phyloP scores from a whole-genome alignment of 106 monocot genomes.

The Acanthochlamys bracteata region DNA sequence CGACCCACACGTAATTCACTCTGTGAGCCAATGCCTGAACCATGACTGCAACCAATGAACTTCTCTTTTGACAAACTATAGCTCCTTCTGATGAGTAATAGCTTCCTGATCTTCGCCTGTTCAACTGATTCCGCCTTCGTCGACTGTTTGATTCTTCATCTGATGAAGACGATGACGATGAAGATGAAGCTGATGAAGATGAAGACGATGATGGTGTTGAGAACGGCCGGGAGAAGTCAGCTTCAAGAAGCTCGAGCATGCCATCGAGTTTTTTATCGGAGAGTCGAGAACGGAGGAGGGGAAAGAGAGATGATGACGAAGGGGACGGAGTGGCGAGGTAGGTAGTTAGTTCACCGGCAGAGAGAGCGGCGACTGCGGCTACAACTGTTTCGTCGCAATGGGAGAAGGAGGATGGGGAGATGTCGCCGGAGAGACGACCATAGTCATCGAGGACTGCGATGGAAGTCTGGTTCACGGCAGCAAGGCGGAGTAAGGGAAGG shows the following conservation, averaged over 20 bases:
- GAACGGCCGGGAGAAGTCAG: conserved; percentile 3
- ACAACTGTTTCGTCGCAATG: conserved; percentile 45
- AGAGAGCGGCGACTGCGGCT: conserved; percentile 51
- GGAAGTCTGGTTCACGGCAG: not conserved
- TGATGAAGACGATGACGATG: conserved; percentile 6
- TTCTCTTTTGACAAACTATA: conserved; percentile 45
- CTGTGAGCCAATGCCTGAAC: conserved; percentile 80
- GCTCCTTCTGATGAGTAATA: conserved; percentile 27
- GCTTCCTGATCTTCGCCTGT: conserved; percentile 24
- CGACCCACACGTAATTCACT: conserved; percentile 75
- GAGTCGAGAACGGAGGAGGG: conserved; percentile 37
- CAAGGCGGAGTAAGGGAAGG: not conserved
- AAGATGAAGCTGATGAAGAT: not conserved
- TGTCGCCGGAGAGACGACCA: not conserved
- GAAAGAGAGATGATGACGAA: conserved; percentile 14
- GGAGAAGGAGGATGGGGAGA: conserved; percentile 34
- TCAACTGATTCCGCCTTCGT: not conserved
- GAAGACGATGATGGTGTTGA: conserved; percentile 5
- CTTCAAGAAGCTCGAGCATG: conserved; percentile 56
- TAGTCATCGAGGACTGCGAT: not conserved
- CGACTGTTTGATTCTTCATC: conserved; percentile 17
- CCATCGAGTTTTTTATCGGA: conserved; percentile 28
- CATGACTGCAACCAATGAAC: conserved; percentile 82
- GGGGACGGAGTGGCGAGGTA: conserved; percentile 48
- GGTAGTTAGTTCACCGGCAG: conserved; percentile 67